A percentile compares a stretch with the other conserved stretches of the same genome.
phyloP scores from a whole-genome alignment of 2,329 filamentous ascomycete species.

The Arachnopeziza araneosa region DNA sequence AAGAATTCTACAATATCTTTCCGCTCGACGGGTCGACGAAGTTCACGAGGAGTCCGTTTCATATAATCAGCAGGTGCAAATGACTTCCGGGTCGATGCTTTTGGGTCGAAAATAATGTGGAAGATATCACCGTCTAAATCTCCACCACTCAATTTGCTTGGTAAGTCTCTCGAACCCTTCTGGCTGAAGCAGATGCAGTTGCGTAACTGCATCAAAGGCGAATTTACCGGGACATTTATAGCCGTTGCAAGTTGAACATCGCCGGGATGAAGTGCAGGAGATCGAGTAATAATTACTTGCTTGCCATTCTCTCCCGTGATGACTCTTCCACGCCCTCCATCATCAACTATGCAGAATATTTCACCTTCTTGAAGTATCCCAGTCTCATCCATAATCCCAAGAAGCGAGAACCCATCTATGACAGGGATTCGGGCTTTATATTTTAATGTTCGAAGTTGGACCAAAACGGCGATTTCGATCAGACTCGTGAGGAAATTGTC shows the following conservation, averaged over 20 bases:
- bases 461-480: slow-evolving; percentile 63
- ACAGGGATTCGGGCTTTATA: slow-evolving; percentile 72
- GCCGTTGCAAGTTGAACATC: slow-evolving; percentile 65
- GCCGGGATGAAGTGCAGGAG: slow-evolving; percentile 74
- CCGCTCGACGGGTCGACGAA: slow-evolving; percentile 51
- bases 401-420: slow-evolving; percentile 63
- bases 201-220: slow-evolving; percentile 53
- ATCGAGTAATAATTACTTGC: slow-evolving; percentile 59
- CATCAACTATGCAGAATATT: slow-evolving; percentile 59
- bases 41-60: slow-evolving; percentile 47
- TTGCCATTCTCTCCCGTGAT: slow-evolving; percentile 14
- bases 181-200: slow-evolving; percentile 80
- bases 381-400: slow-evolving; percentile 80
- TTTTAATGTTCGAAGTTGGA: slow-evolving; percentile 68
- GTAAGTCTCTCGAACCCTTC: slow-evolving; percentile 65
- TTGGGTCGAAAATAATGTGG: slow-evolving; percentile 67
- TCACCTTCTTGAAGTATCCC: slow-evolving; percentile 59
- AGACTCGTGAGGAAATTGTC: slow-evolving; percentile 64
- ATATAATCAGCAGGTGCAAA: slow-evolving; percentile 65
- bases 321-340: slow-evolving; percentile 22
- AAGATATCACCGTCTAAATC: slow-evolving; percentile 81
- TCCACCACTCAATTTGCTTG: slow-evolving; percentile 72
- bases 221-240: slow-evolving; percentile 51
- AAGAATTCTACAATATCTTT: slow-evolving; percentile 76
- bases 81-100: slow-evolving; percentile 38